Percentiles rank a stretch among this genome's conserved stretches.
Conservation (phyloP, 805 yeast genomes). For the Zygotorulaspora florentina region DNA sequence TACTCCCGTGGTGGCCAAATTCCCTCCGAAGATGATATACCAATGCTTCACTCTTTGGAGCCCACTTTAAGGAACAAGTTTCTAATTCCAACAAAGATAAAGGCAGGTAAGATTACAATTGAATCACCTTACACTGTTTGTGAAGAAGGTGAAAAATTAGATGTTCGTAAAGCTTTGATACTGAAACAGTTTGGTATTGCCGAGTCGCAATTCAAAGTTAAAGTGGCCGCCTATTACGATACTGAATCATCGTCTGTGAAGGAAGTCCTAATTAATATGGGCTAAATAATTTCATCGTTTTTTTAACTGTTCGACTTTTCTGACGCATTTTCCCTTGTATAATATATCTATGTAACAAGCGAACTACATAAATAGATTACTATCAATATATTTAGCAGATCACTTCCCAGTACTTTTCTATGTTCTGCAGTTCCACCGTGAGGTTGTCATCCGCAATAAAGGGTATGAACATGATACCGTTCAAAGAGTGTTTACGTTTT, state of each 20-base stretch:
- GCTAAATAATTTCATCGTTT: conserved; percentile 5
- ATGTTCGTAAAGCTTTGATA: conserved; percentile 85
- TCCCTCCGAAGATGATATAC: conserved; percentile 86
- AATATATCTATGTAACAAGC: conserved; percentile 7
- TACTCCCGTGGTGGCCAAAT: conserved; percentile 95
- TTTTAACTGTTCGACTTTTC: not conserved
- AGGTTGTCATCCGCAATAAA: conserved; percentile 5
- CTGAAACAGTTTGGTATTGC: conserved; percentile 96
- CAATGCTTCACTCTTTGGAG: conserved; percentile 94
- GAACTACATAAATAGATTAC: not conserved
- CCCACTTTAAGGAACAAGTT: conserved; percentile 84
- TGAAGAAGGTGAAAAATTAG: conserved; percentile 70
- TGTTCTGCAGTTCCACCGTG: conserved; percentile 5
- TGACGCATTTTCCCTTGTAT: conserved; percentile 1
- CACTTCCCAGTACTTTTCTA: conserved; percentile 29
- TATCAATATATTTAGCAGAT: conserved; percentile 13
- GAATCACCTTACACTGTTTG: conserved; percentile 78
- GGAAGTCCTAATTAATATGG: conserved; percentile 36
- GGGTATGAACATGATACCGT: conserved; percentile 13
- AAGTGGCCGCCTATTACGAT: conserved; percentile 72
- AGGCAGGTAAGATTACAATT: conserved; percentile 79
- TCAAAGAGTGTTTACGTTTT: conserved; percentile 17
- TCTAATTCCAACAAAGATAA: conserved; percentile 87
- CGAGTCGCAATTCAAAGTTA: conserved; percentile 83
- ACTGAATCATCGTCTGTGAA: conserved; percentile 45